A percentile compares a stretch with the other conserved stretches of the same genome.
Evolutionary conservation across 345 rosid genomes (phyloP).

Genomic region (Populus pruinosa): DNA sequence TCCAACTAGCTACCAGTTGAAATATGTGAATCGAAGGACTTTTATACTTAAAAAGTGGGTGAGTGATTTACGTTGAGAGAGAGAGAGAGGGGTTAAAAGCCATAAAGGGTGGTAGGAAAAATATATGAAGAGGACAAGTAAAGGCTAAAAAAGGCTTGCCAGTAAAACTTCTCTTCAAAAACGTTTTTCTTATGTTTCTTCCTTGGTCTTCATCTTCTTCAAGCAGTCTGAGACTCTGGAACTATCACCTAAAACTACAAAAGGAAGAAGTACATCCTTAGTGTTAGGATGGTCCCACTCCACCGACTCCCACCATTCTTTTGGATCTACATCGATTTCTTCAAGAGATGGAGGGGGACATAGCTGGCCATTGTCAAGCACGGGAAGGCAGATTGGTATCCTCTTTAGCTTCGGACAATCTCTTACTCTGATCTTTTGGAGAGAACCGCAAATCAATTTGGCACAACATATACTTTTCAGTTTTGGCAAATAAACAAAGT

Average conservation of each 20-base stretch:
- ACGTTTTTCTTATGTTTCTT: background rate
- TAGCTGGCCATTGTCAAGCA: background rate
- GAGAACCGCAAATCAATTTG: slow-evolving; percentile 7
- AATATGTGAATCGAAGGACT: no score
- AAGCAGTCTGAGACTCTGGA: background rate
- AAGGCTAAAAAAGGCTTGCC: background rate
- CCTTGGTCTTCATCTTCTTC: background rate
- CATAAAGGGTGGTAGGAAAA: background rate
- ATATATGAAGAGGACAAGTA: no score
- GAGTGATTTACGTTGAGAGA: no score
- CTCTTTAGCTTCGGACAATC: slow-evolving; percentile 18
- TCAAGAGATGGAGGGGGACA: background rate
- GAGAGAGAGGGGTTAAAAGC: background rate
- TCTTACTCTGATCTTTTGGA: background rate
- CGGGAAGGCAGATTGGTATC: background rate
- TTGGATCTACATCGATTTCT: background rate
- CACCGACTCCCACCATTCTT: slow-evolving; percentile 1
- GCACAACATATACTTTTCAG: slow-evolving; percentile 9
- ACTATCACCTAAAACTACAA: background rate
- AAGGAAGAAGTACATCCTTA: background rate
- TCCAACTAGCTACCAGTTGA: no score
- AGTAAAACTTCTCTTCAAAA: background rate
- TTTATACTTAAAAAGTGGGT: no score
- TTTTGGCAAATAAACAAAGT: background rate
- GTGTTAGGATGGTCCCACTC: slow-evolving; percentile 1